Percentiles rank a stretch among this genome's conserved stretches.
These are phyloP conservation scores for Perilla frutescens DNA, from an alignment of 257 asterid species.

Conservation along the genomic window DNA sequence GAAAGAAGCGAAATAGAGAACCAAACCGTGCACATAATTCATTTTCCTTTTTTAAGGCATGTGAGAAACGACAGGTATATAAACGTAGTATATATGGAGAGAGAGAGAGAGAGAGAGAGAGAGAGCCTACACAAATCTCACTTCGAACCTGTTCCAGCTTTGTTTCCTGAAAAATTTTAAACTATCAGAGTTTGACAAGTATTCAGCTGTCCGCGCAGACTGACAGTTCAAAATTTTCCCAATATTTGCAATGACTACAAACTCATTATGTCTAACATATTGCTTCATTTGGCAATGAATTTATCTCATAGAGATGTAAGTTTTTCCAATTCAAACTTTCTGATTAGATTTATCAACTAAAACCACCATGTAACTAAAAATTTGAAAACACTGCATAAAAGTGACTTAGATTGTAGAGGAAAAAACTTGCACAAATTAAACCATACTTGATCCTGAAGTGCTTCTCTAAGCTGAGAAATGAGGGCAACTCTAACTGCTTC, in stretches of 20 bases:
- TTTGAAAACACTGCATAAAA: neutral
- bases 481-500: slow-evolving; percentile 69
- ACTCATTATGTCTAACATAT: slow-evolving; percentile 4
- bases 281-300: neutral
- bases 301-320: neutral
- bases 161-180: slow-evolving; percentile 68
- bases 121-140: slow-evolving; percentile 68
- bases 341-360: neutral
- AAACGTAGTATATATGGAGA: neutral
- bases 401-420: slow-evolving; percentile 19
- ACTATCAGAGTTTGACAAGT: slow-evolving; percentile 32
- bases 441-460: slow-evolving; percentile 85
- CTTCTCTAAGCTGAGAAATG: slow-evolving; percentile 78
- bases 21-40: neutral
- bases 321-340: slow-evolving; percentile 26
- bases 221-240: slow-evolving; percentile 6
- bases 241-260: slow-evolving; percentile 11
- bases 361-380: neutral
- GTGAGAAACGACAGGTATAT: neutral
- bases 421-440: slow-evolving; percentile 13
- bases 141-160: slow-evolving; percentile 68
- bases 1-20: neutral
- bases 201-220: slow-evolving; percentile 26
- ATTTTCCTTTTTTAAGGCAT: neutral
- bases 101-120: slow-evolving; percentile 31